Evolutionary conservation across 1,139 yeast species (phyloP), one percentile per base, ranked within the genome.

Genomic region (Pichia sp.): DNA sequence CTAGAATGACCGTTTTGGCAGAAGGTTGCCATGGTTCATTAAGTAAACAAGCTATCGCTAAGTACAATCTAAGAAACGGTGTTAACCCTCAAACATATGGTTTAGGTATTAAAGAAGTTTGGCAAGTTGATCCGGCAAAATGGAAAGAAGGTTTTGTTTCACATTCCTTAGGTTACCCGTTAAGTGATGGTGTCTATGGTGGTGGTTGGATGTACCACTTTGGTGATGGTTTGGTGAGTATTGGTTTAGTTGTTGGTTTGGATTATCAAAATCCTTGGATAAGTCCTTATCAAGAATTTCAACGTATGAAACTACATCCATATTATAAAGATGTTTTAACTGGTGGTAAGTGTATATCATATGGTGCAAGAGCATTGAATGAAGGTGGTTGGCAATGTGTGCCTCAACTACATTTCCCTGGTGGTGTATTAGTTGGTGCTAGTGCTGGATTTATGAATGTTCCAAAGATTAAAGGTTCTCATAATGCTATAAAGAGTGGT

Each of bases 11-110:
- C 0, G 83, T 92, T 22, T 74, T 92, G 46, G 96, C 96, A 3
- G 98, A 92, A 68, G 98, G 98, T 23, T 92, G 98, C 63, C 97
- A 89, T 67, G 98, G 98, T 0, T 89, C 97, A 1, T 71, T 92
- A 48, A 73, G 92, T 12, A 90, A 92, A 64, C 79, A 85, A 60
- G 82, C 79, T 1, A 83, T 90, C 50, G 68, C 76, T 48, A 79
- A 82, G 59, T 92, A 69, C 65, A 73, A 81, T 42, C 70, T 92
- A 49, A 76, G 97, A 51, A 74, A 75, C 46, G 76, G 81, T 45
- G 69, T 75, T 32, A 80, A 82, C 53, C 82, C 85, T 6, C 98
- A 92, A 68, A 89, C 97, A 0, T 92, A 92, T 65, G 98, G 98
- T 15, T 66, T 92, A 37, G 98, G 98, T 30, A 77, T 92, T 51